phyloP scores from a whole-genome alignment of 192 early-diverging fungal species.

The Linnemannia hyalina region DNA sequence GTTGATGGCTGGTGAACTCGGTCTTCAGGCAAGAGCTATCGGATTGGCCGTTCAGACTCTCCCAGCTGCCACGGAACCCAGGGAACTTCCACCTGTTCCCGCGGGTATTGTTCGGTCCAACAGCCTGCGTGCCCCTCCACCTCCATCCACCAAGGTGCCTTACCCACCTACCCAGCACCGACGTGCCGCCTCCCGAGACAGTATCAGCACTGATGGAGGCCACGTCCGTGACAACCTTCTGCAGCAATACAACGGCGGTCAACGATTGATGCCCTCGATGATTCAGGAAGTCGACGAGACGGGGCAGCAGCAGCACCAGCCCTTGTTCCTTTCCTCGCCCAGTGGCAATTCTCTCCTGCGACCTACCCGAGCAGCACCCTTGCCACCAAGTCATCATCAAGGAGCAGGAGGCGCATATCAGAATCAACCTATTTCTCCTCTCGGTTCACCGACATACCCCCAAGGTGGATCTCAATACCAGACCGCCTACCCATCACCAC shows the following conservation, averaged over 20 bases:
- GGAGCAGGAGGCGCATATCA: not conserved
- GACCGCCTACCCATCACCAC: conserved; percentile 10
- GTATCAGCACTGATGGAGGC: conserved; percentile 18
- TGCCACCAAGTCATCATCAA: not conserved
- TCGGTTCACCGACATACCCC: not conserved
- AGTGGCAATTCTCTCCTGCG: not conserved
- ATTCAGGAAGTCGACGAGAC: conserved; percentile 16
- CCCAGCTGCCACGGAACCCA: not conserved
- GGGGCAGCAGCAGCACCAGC: not conserved
- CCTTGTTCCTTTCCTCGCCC: not conserved
- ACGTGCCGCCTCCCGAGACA: not conserved
- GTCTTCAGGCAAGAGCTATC: conserved; percentile 13
- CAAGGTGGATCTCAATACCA: not conserved
- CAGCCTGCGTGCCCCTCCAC: not conserved
- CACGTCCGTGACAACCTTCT: not conserved
- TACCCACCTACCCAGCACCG: not conserved
- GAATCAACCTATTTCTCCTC: not conserved
- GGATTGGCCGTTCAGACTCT: not conserved
- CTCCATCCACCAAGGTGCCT: not conserved
- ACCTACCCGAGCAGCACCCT: not conserved
- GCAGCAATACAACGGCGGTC: conserved; percentile 17
- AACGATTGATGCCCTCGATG: not conserved
- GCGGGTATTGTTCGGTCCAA: not conserved
- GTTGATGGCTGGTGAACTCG: conserved; percentile 23
- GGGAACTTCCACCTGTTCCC: not conserved